phyloP scores from a whole-genome alignment of 2,329 filamentous ascomycete species.

The Didymella lethalis region DNA sequence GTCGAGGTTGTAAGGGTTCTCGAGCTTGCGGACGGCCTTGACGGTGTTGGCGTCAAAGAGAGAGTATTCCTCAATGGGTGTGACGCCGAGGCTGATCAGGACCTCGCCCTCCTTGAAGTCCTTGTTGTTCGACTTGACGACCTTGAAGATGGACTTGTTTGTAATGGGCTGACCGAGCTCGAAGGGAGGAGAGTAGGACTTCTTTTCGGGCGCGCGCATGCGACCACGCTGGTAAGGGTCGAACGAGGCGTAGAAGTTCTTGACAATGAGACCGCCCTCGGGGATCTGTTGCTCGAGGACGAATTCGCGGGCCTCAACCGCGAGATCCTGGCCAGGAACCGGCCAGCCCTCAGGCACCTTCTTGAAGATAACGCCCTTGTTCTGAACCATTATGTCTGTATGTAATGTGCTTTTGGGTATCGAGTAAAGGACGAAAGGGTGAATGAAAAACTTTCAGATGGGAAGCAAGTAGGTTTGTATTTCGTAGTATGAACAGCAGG shows the following conservation, averaged over 20 bases:
- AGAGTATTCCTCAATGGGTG: conserved; percentile 75
- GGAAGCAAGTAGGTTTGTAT: conserved; percentile 1
- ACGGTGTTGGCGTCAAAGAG: conserved; percentile 60
- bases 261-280: conserved; percentile 71
- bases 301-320: conserved; percentile 71
- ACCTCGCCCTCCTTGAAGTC: conserved; percentile 74
- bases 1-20: conserved; percentile 75
- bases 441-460: not conserved
- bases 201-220: conserved; percentile 70
- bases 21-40: conserved; percentile 61
- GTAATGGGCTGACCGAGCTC: conserved; percentile 68
- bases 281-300: conserved; percentile 68
- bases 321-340: conserved; percentile 73
- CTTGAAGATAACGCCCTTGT: conserved; percentile 81
- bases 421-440: conserved; percentile 7
- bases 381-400: conserved; percentile 60
- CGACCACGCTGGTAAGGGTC: conserved; percentile 86
- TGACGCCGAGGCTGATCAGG: conserved; percentile 59
- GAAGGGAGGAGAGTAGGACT: conserved; percentile 74
- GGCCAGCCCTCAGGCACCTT: conserved; percentile 71
- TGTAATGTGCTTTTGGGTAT: conserved; percentile 6
- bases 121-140: conserved; percentile 72
- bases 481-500: not conserved
- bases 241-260: conserved; percentile 77
- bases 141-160: conserved; percentile 70